phyloP scores from a whole-genome alignment of 257 asterid species.

The Nicotiana otophora region DNA sequence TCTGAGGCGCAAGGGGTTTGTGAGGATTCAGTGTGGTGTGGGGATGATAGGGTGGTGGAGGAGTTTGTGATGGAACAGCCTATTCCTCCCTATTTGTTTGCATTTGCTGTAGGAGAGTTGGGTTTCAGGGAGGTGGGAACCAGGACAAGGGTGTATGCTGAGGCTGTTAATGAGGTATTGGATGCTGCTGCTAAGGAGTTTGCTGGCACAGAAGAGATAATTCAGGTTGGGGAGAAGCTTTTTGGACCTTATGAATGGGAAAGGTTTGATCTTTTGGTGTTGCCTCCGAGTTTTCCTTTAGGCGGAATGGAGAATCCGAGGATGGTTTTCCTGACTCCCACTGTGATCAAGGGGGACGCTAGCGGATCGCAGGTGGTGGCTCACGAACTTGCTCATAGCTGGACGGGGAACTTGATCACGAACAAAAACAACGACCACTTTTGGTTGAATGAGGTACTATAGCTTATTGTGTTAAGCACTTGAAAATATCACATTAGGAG shows the following conservation, averaged over 20 bases:
- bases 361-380: constrained; percentile 88
- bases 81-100: constrained; percentile 79
- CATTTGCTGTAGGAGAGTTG: constrained; percentile 87
- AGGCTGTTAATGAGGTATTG: constrained; percentile 45
- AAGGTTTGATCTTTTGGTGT: constrained; percentile 84
- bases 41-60: constrained; percentile 70
- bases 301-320: constrained; percentile 98
- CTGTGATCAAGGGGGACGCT: constrained; percentile 82
- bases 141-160: constrained; percentile 70
- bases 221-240: constrained; percentile 71
- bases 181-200: constrained; percentile 78
- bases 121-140: constrained; percentile 86
- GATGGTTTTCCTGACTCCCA: constrained; percentile 86
- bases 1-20: constrained; percentile 49
- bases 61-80: constrained; percentile 89
- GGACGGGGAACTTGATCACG: constrained; percentile 94
- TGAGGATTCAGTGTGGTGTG: constrained; percentile 67
- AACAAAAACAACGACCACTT: constrained; percentile 85
- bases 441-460: constrained; percentile 90
- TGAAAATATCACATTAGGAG: too few species aligned
- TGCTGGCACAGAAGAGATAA: constrained; percentile 83
- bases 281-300: constrained; percentile 92
- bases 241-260: constrained; percentile 93
- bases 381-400: constrained; percentile 95
- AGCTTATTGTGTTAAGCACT: neutral